A percentile compares a stretch with the other conserved stretches of the same genome.
phyloP scores from a whole-genome alignment of 768 basidiomycete species.

The Termitomyces sp. region DNA sequence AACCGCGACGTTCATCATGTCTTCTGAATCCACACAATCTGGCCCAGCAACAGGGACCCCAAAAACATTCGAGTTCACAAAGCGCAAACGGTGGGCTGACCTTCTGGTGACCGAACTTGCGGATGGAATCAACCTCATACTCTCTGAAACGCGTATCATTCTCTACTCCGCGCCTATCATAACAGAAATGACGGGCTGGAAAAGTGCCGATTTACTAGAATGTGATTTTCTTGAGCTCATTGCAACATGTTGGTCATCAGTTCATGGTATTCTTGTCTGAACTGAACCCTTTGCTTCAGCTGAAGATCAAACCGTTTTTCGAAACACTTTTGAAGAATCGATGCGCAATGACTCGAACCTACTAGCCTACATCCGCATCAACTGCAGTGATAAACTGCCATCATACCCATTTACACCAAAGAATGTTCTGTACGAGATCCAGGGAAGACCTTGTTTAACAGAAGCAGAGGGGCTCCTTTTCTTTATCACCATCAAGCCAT shows the following conservation, averaged over 20 bases:
- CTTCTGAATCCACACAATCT: conserved; percentile 6
- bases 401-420: conserved; percentile 24
- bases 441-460: conserved; percentile 56
- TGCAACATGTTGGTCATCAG: conserved; percentile 44
- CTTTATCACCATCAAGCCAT: conserved; percentile 74
- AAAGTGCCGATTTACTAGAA: conserved; percentile 68
- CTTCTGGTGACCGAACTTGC: conserved; percentile 73
- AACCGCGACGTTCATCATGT: conserved; percentile 4
- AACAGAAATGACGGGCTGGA: conserved; percentile 75
- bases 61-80: conserved; percentile 74
- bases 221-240: conserved; percentile 61
- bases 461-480: conserved; percentile 51
- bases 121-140: conserved; percentile 66
- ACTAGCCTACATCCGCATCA: conserved; percentile 58
- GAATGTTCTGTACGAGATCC: conserved; percentile 68
- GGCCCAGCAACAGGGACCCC: conserved; percentile 15
- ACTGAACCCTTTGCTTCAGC: conserved; percentile 29
- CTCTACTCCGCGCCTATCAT: conserved; percentile 69
- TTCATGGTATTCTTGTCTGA: background rate
- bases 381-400: conserved; percentile 32
- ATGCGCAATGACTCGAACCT: conserved; percentile 48
- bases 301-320: conserved; percentile 58
- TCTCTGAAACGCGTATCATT: conserved; percentile 60
- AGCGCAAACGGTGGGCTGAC: conserved; percentile 85
- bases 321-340: conserved; percentile 51